Evolutionary conservation across 495 filamentous ascomycete species (phyloP).

Genomic region (Apiosordaria backusii): DNA sequence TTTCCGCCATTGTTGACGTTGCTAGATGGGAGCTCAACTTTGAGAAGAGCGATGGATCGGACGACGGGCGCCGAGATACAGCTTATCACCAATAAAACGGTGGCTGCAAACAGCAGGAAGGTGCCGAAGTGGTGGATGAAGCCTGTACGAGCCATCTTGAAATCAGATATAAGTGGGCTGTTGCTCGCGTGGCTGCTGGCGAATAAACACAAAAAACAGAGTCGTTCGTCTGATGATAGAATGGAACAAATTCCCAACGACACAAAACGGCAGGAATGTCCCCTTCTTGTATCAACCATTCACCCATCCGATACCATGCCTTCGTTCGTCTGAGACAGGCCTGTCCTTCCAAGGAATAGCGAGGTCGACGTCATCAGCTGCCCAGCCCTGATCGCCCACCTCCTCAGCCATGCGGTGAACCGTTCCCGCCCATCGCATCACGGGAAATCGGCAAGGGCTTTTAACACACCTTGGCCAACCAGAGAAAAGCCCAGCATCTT

Average conservation of each 20-base stretch:
- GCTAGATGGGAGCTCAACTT: constrained; percentile 40
- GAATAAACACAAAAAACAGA: too few relatives aligned
- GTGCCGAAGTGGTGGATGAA: constrained; percentile 58
- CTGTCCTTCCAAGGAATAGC: neutral
- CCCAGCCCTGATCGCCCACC: neutral
- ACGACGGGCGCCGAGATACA: constrained; percentile 58
- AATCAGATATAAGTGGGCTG: neutral
- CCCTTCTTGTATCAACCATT: neutral
- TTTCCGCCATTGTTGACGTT: constrained; percentile 4
- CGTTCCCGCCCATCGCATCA: neutral
- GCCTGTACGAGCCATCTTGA: constrained; percentile 44
- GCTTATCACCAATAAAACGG: constrained; percentile 54
- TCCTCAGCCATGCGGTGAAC: neutral
- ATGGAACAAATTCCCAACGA: neutral
- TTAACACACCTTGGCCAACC: neutral
- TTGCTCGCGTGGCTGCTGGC: too few relatives aligned
- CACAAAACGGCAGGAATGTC: neutral
- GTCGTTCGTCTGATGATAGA: neutral
- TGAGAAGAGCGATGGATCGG: constrained; percentile 48
- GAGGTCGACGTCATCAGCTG: neutral
- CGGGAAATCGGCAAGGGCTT: neutral
- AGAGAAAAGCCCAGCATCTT: neutral
- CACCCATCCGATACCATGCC: neutral
- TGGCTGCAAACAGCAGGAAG: constrained; percentile 53
- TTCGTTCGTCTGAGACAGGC: too few relatives aligned